A percentile compares a stretch with the other conserved stretches of the same genome.
phyloP scores from a whole-genome alignment of 306 rosid species.

The Mimosa bimucronata region DNA sequence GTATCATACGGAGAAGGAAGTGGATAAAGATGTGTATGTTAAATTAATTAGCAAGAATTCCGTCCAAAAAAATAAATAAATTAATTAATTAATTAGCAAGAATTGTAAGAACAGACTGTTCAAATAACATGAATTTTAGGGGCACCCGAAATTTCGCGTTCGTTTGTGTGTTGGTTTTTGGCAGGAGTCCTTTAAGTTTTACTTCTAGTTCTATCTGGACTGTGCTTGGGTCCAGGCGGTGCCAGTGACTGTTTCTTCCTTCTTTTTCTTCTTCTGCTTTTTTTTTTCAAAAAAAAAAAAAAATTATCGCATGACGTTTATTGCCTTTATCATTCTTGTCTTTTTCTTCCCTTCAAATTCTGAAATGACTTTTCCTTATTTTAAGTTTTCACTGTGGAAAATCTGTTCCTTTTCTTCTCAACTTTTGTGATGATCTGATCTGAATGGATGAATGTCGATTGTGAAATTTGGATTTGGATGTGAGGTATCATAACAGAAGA shows the following conservation, averaged over 20 bases:
- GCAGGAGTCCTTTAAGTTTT: background rate
- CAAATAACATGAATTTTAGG: constrained; percentile 27
- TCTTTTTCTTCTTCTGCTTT: background rate
- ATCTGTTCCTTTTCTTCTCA: constrained; percentile 29
- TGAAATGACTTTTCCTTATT: constrained; percentile 36
- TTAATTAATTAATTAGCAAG: too few relatives aligned
- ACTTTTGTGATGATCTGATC: constrained; percentile 31
- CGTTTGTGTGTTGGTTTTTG: constrained; percentile 38
- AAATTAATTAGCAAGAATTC: constrained; percentile 43
- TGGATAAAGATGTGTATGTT: constrained; percentile 30
- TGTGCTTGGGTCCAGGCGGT: constrained; percentile 26
- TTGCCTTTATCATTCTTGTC: constrained; percentile 33
- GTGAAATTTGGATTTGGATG: background rate
- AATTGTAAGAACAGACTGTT: constrained; percentile 35
- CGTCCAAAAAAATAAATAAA: too few relatives aligned
- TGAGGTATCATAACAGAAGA: background rate
- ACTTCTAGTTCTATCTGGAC: background rate
- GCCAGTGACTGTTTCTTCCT: constrained; percentile 34
- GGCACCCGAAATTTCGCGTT: constrained; percentile 40
- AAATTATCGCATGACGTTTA: constrained; percentile 10
- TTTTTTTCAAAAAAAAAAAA: background rate
- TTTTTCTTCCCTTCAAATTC: constrained; percentile 32
- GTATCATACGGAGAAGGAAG: constrained; percentile 28
- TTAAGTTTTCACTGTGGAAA: constrained; percentile 34
- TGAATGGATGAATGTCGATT: background rate